Evolutionary conservation across 2,329 filamentous ascomycete species (phyloP), one percentile per base, ranked within the genome.

Genomic region (Stagonosporopsis rhizophila): DNA sequence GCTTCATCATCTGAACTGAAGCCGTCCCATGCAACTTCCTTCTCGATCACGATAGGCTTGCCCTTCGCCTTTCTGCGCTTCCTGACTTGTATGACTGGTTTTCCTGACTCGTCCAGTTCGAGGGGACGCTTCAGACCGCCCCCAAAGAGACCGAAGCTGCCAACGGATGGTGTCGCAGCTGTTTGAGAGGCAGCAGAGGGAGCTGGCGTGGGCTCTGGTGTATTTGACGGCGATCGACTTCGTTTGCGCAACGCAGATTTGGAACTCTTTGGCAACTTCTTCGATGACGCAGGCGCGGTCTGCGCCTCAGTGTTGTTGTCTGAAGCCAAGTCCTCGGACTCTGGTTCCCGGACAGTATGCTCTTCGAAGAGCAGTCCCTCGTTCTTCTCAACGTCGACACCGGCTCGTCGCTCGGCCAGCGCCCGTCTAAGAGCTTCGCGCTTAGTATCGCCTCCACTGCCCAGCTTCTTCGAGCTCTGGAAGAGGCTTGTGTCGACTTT

Each of bases 61-160:
- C 72, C 66, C 82, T 73, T 87, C 2, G 46, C 64, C 81, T 75
- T 88, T 27, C 76, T 83, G 64, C 89, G 89, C 75, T 94, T 92
- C 47, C 92, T 85, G 72, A 92, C 95, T 70, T 90, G 89, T 47
- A 98, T 86, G 2, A 96, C 81, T 0, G 94, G 95, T 52, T 86
- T 87, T 6, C 94, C 92, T 56, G 89, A 86, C 1, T 91, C 87
- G 60, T 91, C 92, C 9, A 92, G 65, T 40, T 96, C 90, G 11
- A 99, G 80, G 1, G 93, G 92, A 38, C 93, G 85, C 75, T 98
- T 98, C 56, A 99, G 77, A 6, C 95, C 95, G 58, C 87, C 89
- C 19, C 95, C 95, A 49, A 86, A 78, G 6, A 64, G 45, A 2
- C 64, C 68, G 20, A 56, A 51, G 44, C 47, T 52, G 37, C 53